Evolutionary conservation across 345 rosid species (phyloP).

Genomic region (Brassica juncea): DNA sequence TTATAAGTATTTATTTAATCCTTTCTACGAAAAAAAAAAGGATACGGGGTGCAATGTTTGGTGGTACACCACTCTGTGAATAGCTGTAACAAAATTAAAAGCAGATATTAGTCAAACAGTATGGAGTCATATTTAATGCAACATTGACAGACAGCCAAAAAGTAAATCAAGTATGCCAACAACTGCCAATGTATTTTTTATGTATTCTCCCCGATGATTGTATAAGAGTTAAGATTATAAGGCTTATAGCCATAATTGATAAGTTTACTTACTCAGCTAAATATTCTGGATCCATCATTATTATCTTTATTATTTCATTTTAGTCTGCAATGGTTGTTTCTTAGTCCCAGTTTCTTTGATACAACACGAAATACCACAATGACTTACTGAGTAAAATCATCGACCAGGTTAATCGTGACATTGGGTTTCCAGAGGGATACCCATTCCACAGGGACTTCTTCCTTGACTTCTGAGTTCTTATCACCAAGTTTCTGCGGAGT

Average conservation of each 20-base stretch:
- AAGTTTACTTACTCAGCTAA: neutral
- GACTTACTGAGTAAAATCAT: slow-evolving; percentile 83
- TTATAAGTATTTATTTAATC: neutral
- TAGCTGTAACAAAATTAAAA: slow-evolving; percentile 56
- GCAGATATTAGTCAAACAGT: slow-evolving; percentile 32
- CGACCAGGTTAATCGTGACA: slow-evolving; percentile 84
- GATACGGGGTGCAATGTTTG: slow-evolving; percentile 97
- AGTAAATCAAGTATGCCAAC: slow-evolving; percentile 13
- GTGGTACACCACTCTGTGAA: slow-evolving; percentile 72
- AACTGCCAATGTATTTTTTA: neutral
- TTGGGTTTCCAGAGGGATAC: slow-evolving; percentile 92
- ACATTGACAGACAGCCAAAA: neutral
- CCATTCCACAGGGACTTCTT: slow-evolving; percentile 83
- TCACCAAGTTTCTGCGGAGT: slow-evolving; percentile 51
- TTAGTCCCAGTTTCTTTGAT: neutral
- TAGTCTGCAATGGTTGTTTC: neutral
- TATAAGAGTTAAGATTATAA: neutral
- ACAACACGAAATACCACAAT: slow-evolving; percentile 1
- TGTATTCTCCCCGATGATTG: neutral
- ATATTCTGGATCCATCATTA: neutral
- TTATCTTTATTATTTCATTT: neutral
- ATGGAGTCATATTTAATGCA: slow-evolving; percentile 5
- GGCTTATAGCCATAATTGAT: neutral
- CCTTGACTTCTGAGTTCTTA: slow-evolving; percentile 52
- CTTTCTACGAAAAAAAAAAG: slow-evolving; percentile 37